phyloP scores from a whole-genome alignment of 305 asterid species.

The Fraxinus sp. region DNA sequence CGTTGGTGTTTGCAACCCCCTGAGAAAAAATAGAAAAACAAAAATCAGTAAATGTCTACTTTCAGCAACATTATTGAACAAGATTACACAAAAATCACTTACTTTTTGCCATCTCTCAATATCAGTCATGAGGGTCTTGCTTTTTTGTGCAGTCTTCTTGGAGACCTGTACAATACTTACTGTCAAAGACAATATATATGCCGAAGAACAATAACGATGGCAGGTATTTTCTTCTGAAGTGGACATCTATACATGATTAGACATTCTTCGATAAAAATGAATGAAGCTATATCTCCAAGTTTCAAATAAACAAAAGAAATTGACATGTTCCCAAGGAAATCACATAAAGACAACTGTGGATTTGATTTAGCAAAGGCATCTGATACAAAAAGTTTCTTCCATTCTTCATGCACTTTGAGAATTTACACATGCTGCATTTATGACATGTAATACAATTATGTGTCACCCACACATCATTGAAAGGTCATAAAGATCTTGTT shows the following conservation, averaged over 20 bases:
- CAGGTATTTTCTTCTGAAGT: not conserved
- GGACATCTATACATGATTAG: not conserved
- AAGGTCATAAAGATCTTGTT: not conserved
- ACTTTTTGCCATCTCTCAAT: constrained; percentile 89
- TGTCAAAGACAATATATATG: not conserved
- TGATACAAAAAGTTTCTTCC: not conserved
- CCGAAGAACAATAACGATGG: not conserved
- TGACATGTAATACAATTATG: not conserved
- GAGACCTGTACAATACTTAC: constrained; percentile 51
- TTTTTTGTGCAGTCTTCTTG: constrained; percentile 76
- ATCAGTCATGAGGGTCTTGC: constrained; percentile 71
- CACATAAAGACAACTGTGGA: not conserved
- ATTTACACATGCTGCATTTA: not conserved
- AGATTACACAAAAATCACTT: constrained; percentile 9
- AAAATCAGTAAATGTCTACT: constrained; percentile 26
- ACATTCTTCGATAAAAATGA: not conserved
- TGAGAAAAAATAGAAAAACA: constrained; percentile 34
- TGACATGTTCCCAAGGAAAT: not conserved
- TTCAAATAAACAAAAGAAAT: not conserved
- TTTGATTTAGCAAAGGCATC: not conserved
- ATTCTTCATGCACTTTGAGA: not conserved
- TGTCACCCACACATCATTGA: not conserved
- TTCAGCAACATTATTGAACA: constrained; percentile 6
- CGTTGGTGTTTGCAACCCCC: constrained; percentile 89
- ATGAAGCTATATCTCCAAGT: not conserved